Base-by-base conservation (phyloP, 1,139 yeast species). In the Diutina pseudorugosa region DNA sequence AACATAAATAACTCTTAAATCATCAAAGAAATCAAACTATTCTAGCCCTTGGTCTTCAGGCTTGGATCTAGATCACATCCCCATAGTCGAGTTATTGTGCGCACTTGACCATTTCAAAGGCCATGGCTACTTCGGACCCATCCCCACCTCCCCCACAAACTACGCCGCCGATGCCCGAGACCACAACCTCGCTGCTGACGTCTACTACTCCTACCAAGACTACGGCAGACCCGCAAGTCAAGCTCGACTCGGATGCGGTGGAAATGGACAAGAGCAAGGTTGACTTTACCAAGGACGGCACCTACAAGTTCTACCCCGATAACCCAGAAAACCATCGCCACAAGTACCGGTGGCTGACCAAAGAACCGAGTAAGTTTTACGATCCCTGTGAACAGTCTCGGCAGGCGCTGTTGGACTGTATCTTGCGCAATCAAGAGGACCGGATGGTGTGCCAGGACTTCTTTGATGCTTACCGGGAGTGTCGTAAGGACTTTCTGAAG, bases 381-480 rank as follows among this genome's bases (percentile, higher is more conserved):
- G 97, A 93, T 63, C 98, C 98, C 0, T 93, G 98, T 66, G 86
- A 84, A 54, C 91, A 89, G 62, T 85, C 95, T 48, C 76, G 96
- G 21, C 84, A 82, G 64, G 93, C 95, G 77, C 86, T 96, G 41
- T 72, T 90, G 60, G 80, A 79, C 58, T 93, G 98, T 61, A 72
- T 93, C 63, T 67, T 83, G 56, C 79, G 89, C 61, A 79, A 85
- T 61, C 91, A 84, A 61, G 93, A 88, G 57, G 82, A 79, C 57
- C 79, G 83, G 57, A 77, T 79, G 27, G 80, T 80, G 55, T 93
- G 98, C 65, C 79, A 77, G 57, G 95, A 87, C 57, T 91, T 88
- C 62, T 93, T 91, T 64, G 90, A 85, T 60, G 96, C 97, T 0
- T 93, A 91, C 63, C 76, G 90, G 57, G 98, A 93, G 62, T 93